phyloP scores from a whole-genome alignment of 169 alveolate species.

The Plasmodium reichenowi region DNA sequence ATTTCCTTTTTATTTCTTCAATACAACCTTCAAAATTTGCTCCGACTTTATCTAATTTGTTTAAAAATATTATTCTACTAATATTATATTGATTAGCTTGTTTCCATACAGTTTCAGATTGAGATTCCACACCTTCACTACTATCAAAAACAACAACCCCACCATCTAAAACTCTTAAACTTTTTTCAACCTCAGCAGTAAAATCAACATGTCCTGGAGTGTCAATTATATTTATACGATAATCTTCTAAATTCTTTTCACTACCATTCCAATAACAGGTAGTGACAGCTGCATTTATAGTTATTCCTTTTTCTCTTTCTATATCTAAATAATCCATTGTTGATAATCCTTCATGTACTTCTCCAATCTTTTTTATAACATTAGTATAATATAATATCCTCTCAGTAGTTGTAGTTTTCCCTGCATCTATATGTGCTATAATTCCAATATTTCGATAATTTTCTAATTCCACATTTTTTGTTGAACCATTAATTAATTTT shows the following conservation, averaged over 20 bases:
- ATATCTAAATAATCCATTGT: conserved; percentile 97
- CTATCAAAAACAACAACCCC: conserved; percentile 97
- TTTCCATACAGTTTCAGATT: conserved; percentile 95
- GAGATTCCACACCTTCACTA: conserved; percentile 97
- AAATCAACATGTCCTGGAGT: conserved; percentile 98
- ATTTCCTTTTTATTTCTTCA: conserved; percentile 88
- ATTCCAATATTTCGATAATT: conserved; percentile 93
- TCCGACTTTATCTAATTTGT: conserved; percentile 96
- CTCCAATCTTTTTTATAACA: conserved; percentile 90
- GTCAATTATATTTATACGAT: conserved; percentile 95
- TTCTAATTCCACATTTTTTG: conserved; percentile 72
- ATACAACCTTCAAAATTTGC: conserved; percentile 90
- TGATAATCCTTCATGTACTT: conserved; percentile 93
- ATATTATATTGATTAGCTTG: conserved; percentile 92
- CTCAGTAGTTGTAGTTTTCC: conserved; percentile 98
- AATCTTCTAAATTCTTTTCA: conserved; percentile 82
- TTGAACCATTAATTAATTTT: conserved; percentile 21
- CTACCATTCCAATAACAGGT: conserved; percentile 94
- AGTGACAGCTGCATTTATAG: conserved; percentile 97
- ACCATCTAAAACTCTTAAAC: conserved; percentile 96
- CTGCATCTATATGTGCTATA: conserved; percentile 98
- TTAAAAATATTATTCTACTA: conserved; percentile 93
- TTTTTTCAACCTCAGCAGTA: conserved; percentile 95
- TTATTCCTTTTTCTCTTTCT: conserved; percentile 97
- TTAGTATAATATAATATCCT: conserved; percentile 95